Evolutionary conservation across 495 filamentous ascomycete genomes (phyloP), one percentile per base, ranked within the genome.

Genomic region (Penicillium soppii): DNA sequence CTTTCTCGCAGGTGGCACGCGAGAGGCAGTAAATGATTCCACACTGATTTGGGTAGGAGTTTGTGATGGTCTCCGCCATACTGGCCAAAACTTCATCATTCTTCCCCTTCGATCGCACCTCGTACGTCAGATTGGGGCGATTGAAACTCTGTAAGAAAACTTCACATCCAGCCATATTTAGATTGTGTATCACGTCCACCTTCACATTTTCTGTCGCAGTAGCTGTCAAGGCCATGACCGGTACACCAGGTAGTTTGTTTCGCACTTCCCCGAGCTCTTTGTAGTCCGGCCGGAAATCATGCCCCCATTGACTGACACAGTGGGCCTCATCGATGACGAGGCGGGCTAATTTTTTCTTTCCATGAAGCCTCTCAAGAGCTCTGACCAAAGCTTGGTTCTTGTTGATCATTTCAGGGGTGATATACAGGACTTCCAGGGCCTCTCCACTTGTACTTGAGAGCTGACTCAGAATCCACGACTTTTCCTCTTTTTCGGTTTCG

Each of bases 281-380:
- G 70, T 99, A 99, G 66, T 97, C 95, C 0, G 92, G 92, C 23
- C 95, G 87, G 64, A 99, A 99, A 66, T 99, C 94, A 59, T 99
- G 94, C 10, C 94, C 94, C 94, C 94, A 99, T 68, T 97, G 90
- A 67, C 92, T 97, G 19, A 99, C 92, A 66, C 94, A 99, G 65
- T 99, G 94, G 13, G 94, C 94, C 68, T 99, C 94, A 54, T 99
- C 94, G 40, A 99, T 94, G 26, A 97, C 95, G 43, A 99, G 82
- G 29, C 94, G 83, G 8, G 94, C 94, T 10, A 99, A 81, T 51
- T 81, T 87, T 6, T 75, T 68, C 22, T 82, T 81, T 15, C 54
- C 54, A 53, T 94, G 77, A 16, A 99, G 79, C 7, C 70, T 67
- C 30, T 78, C 63, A 20, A 99, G 69, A 7, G 73, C 76, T 46